Evolutionary conservation across 2,329 filamentous ascomycete species (phyloP).

Genomic region (Epicoccum sorghinum): DNA sequence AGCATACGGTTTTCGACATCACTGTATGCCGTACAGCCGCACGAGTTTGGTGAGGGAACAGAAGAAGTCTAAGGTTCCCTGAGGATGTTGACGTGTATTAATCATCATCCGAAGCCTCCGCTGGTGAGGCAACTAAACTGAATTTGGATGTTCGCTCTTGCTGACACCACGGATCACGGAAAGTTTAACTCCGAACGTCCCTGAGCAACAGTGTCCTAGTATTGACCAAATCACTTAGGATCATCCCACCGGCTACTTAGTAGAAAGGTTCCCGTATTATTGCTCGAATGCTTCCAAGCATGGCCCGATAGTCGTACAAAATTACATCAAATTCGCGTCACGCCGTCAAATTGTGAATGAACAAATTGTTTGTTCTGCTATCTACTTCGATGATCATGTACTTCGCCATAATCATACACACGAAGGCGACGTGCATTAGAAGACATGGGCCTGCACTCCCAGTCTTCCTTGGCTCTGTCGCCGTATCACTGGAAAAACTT

Average conservation of each 20-base stretch:
- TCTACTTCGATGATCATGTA: slow-evolving; percentile 4
- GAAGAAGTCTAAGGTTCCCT: background rate
- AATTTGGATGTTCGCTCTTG: background rate
- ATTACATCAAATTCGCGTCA: too few species aligned
- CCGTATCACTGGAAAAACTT: slow-evolving; percentile 2
- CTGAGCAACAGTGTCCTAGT: background rate
- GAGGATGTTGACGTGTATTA: slow-evolving; percentile 5
- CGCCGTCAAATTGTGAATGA: background rate
- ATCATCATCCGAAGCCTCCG: slow-evolving; percentile 13
- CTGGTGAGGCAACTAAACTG: background rate
- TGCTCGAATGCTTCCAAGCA: too few species aligned
- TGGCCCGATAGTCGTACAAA: too few species aligned
- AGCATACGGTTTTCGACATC: too few species aligned
- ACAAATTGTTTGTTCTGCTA: background rate
- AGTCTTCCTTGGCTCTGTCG: slow-evolving; percentile 14
- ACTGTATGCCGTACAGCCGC: background rate
- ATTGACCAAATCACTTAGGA: background rate
- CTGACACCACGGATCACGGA: slow-evolving; percentile 8
- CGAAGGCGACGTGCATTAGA: background rate
- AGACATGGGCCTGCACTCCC: slow-evolving; percentile 42
- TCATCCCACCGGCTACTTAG: slow-evolving; percentile 5
- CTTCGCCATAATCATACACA: background rate
- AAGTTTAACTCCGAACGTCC: slow-evolving; percentile 1
- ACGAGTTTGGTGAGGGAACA: background rate
- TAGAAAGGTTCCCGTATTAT: slow-evolving; percentile 1